phyloP scores from a whole-genome alignment of 768 basidiomycete genomes.

The Terana coerulea region DNA sequence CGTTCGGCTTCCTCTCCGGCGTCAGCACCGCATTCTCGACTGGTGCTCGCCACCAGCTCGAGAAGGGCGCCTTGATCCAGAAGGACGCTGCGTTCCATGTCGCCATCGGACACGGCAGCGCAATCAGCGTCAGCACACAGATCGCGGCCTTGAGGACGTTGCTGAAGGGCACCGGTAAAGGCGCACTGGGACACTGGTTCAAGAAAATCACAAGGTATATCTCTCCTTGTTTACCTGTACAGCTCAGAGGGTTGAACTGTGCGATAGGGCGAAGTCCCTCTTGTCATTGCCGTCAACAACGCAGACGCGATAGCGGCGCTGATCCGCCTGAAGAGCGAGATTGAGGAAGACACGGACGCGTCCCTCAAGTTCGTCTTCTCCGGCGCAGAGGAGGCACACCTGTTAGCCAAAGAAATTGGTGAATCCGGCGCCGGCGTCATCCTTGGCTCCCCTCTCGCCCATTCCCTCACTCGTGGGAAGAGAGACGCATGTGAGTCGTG shows the following conservation, averaged over 20 bases:
- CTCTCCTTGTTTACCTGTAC: not conserved
- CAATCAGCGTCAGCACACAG: constrained; percentile 60
- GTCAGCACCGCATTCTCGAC: constrained; percentile 59
- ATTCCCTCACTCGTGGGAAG: constrained; percentile 72
- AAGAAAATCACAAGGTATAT: constrained; percentile 42
- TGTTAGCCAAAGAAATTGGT: constrained; percentile 71
- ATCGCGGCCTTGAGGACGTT: constrained; percentile 56
- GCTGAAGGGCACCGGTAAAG: constrained; percentile 37
- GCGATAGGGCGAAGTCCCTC: constrained; percentile 47
- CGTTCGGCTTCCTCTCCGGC: constrained; percentile 56
- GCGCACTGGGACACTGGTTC: constrained; percentile 40
- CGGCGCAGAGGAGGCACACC: constrained; percentile 64
- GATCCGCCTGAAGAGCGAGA: constrained; percentile 59
- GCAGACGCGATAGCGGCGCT: constrained; percentile 70
- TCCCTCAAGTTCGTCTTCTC: constrained; percentile 46
- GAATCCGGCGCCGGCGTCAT: constrained; percentile 69
- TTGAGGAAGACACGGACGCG: constrained; percentile 40
- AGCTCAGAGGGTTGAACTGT: not conserved
- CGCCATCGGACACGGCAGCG: constrained; percentile 41
- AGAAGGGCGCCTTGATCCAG: constrained; percentile 60
- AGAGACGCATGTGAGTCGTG: constrained; percentile 50
- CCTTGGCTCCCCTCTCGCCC: constrained; percentile 59
- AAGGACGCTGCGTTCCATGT: constrained; percentile 67
- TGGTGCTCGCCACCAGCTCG: constrained; percentile 55
- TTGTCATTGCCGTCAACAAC: constrained; percentile 60